Evolutionary conservation across 345 rosid species (phyloP).

Genomic region (Geranium rotundifolium): DNA sequence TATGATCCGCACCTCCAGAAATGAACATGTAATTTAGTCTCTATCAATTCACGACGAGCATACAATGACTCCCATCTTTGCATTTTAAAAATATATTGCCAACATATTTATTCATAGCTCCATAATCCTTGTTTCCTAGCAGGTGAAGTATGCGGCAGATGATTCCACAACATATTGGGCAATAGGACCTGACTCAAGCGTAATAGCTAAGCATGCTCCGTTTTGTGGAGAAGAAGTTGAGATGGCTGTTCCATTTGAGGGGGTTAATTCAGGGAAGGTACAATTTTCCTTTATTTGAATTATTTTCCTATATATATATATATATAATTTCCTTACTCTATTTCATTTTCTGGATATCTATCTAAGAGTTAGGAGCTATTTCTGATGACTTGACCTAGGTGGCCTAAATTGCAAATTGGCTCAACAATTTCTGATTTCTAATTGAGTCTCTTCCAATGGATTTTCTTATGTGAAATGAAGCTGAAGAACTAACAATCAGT

Average conservation of each 20-base stretch:
- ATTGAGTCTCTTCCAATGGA: not conserved
- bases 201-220: constrained; percentile 64
- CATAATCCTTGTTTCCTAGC: constrained; percentile 12
- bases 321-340: not conserved
- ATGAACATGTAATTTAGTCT: too few species aligned
- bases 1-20: too few species aligned
- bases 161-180: constrained; percentile 96
- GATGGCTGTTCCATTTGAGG: constrained; percentile 90
- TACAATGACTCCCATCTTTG: too few species aligned
- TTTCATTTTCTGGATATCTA: not conserved
- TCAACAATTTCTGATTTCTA: not conserved
- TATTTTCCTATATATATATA: not conserved
- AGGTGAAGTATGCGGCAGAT: constrained; percentile 72
- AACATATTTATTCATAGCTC: not conserved
- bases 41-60: too few species aligned
- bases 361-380: not conserved
- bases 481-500: too few species aligned
- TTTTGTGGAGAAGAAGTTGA: constrained; percentile 79
- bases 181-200: constrained; percentile 56
- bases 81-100: not conserved
- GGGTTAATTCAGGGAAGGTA: constrained; percentile 70
- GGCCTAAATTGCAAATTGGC: not conserved
- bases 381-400: too few species aligned
- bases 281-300: not conserved
- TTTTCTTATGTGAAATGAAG: too few species aligned